These are phyloP conservation scores for Carex littledalei DNA, from an alignment of 176 grass and related monocot species.

Conservation along the genomic window DNA sequence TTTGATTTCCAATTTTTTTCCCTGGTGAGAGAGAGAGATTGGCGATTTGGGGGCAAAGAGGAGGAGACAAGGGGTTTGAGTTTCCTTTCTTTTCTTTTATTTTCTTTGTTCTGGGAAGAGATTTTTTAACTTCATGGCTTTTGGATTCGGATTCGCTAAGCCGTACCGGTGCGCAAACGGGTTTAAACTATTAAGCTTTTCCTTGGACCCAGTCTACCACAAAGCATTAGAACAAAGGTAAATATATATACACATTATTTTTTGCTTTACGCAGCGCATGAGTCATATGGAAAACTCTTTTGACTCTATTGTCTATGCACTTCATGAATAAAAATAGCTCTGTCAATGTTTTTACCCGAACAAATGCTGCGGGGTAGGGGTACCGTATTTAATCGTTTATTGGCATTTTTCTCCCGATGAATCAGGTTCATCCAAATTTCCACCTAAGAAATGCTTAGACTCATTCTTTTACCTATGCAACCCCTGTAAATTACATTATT, in stretches of 20 bases:
- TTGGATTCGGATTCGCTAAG: neutral
- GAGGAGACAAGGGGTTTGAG: constrained; percentile 17
- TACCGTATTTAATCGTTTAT: neutral
- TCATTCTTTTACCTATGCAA: neutral
- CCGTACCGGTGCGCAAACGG: neutral
- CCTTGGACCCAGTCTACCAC: neutral
- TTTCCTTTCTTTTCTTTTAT: neutral
- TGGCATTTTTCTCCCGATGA: neutral
- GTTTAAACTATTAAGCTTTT: neutral
- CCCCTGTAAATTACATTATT: neutral
- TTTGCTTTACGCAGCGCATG: too few species aligned
- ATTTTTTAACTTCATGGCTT: constrained; percentile 5
- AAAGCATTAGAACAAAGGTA: neutral
- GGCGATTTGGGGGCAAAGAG: constrained; percentile 2
- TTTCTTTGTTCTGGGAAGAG: neutral
- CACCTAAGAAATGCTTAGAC: neutral
- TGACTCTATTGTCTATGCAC: too few species aligned
- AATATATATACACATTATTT: too few species aligned
- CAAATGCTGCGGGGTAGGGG: neutral
- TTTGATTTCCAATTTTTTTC: neutral
- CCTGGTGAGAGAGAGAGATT: neutral
- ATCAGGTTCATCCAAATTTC: neutral
- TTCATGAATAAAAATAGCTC: too few species aligned
- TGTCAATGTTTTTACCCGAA: too few species aligned
- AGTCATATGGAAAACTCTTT: too few species aligned